Evolutionary conservation across 495 filamentous ascomycete species (phyloP).

Genomic region (Pseudoneurospora amorphoporcata): DNA sequence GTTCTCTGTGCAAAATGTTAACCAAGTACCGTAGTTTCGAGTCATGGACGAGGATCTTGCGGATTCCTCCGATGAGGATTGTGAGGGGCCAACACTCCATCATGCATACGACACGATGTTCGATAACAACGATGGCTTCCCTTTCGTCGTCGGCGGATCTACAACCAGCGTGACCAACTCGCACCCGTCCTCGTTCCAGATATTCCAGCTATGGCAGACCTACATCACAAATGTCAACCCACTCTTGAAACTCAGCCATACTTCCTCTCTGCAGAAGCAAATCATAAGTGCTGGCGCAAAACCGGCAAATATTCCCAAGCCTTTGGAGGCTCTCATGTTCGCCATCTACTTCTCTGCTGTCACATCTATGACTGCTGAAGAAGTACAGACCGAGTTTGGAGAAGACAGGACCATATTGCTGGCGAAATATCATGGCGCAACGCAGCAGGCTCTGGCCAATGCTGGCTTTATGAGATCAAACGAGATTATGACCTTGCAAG

Average conservation of each 20-base stretch:
- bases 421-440: conserved; percentile 35
- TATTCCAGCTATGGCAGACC: conserved; percentile 64
- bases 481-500: conserved; percentile 45
- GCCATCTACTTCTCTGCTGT: conserved; percentile 45
- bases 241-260: conserved; percentile 58
- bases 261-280: conserved; percentile 46
- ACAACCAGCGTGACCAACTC: conserved; percentile 37
- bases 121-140: conserved; percentile 43
- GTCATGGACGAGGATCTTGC: conserved; percentile 30
- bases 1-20: not conserved
- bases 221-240: conserved; percentile 63
- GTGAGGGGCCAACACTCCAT: conserved; percentile 41
- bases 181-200: conserved; percentile 60
- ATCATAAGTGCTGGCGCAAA: conserved; percentile 41
- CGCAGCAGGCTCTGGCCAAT: conserved; percentile 48
- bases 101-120: conserved; percentile 46
- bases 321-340: conserved; percentile 46
- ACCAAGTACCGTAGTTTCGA: conserved; percentile 28
- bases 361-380: conserved; percentile 40
- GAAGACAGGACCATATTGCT: conserved; percentile 35
- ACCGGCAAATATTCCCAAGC: conserved; percentile 36
- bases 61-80: conserved; percentile 53
- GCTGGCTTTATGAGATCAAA: conserved; percentile 45
- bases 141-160: conserved; percentile 45
- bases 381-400: conserved; percentile 39